Base-by-base conservation (phyloP, 805 yeast species). In the Isabelozyma gotoi region DNA sequence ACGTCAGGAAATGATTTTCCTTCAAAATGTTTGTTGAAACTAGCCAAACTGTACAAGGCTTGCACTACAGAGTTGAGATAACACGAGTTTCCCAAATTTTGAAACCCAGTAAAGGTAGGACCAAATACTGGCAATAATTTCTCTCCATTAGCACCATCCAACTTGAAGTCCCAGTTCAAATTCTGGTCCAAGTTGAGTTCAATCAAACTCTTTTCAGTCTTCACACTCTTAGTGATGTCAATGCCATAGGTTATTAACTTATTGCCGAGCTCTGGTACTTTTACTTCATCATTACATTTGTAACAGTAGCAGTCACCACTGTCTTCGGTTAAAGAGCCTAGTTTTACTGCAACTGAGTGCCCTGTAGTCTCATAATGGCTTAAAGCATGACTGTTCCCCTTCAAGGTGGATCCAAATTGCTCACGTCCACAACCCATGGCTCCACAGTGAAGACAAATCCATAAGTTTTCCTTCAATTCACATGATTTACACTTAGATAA, bases 391-490 rank as follows among this genome's bases (percentile, higher is more conserved):
- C 96, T 83, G 58, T 92, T 81, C 5, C 99, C 99, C n/a, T 90
- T 85, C 29, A 70, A 47, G 10, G 86, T 80, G 18, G 95, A 92
- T 29, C 98, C 99, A 58, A 87, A 88, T 63, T 94, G 99, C 24
- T 83, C 82, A 50, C 99, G 73, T 5, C 99, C 99, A 67, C 99
- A 94, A 4, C 97, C 97, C 8, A 90, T 55, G n/a, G 77, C 68
- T 2, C 99, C 99, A 74, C 99, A 94, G 39, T 78, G 78, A 37
- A 94, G 66, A 68, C 99, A 94, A 14, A 94, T 72, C 99, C 99
- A 94, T 38, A 94, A 65, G 59, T 94, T 94, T 50, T 84, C 86
- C 21, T 66, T 63, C 50, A 94, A 69, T 1, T 77, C 86, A 67
- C 96, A 87, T 8, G 60, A 61, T 2, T 53, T 48, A 61, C 95